Evolutionary conservation across 768 basidiomycete genomes (phyloP).

Genomic region (Calocybe cyanea): DNA sequence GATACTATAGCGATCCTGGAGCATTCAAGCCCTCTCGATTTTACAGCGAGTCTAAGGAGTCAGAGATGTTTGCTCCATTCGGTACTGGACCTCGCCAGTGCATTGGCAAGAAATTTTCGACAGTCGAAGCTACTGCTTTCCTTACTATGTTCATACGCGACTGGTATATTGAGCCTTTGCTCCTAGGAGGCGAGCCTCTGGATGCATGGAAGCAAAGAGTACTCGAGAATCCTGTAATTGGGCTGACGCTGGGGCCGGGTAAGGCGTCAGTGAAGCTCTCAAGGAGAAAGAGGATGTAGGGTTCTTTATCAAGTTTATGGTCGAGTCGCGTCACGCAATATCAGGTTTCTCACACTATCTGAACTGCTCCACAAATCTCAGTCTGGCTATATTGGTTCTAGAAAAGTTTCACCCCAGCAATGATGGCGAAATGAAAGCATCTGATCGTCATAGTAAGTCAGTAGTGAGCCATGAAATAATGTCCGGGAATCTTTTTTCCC

Average conservation of each 20-base stretch:
- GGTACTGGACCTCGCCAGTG: conserved; percentile 48
- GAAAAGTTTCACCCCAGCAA: too few relatives aligned
- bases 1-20: conserved; percentile 44
- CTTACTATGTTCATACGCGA: conserved; percentile 48
- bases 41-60: conserved; percentile 37
- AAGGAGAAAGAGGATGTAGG: conserved; percentile 1
- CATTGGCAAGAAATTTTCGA: conserved; percentile 53
- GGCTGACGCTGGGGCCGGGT: conserved; percentile 30
- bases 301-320: background rate
- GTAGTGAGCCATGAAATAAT: too few relatives aligned
- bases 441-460: background rate
- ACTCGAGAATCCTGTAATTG: conserved; percentile 26
- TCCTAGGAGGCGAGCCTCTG: conserved; percentile 33
- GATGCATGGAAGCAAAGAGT: conserved; percentile 35
- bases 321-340: too few relatives aligned
- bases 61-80: conserved; percentile 42
- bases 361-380: too few relatives aligned
- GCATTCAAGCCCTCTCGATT: conserved; percentile 47
- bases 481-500: too few relatives aligned
- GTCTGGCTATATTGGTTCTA: background rate
- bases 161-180: conserved; percentile 43
- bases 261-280: conserved; percentile 28
- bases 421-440: background rate
- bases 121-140: conserved; percentile 48
- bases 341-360: too few relatives aligned